A percentile compares a stretch with the other conserved stretches of the same genome.
These are phyloP conservation scores for Aspergillus bertholletiae DNA, from an alignment of 495 filamentous ascomycete genomes.

Conservation along the genomic window DNA sequence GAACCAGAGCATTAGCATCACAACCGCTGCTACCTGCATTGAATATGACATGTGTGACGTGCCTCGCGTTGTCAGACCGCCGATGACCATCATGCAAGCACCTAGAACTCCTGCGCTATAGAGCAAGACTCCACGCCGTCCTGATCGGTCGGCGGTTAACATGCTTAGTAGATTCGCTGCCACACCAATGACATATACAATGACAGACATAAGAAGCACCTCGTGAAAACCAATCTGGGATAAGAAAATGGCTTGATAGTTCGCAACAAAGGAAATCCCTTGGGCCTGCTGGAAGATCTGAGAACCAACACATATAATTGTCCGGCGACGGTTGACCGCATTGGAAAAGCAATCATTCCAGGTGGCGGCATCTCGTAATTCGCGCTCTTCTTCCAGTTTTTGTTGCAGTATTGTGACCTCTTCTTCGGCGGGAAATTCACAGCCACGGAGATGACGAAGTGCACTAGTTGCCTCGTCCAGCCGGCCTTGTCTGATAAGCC, in stretches of 20 bases:
- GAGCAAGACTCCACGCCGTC: neutral
- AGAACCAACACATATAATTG: conserved; percentile 44
- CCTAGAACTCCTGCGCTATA: neutral
- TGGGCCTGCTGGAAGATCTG: conserved; percentile 54
- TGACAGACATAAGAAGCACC: neutral
- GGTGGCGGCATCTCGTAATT: conserved; percentile 30
- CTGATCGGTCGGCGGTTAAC: neutral
- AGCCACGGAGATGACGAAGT: neutral
- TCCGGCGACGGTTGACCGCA: conserved; percentile 49
- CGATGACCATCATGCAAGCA: neutral
- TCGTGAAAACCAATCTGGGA: neutral
- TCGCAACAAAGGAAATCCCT: conserved; percentile 54
- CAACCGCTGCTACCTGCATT: neutral
- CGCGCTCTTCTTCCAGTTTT: conserved; percentile 41
- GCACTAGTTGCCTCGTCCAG: conserved; percentile 38
- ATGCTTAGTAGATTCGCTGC: neutral
- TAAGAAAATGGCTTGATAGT: neutral
- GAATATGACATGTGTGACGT: neutral
- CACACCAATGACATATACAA: neutral
- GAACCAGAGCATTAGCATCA: neutral
- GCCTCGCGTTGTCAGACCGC: neutral
- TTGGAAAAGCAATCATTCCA: conserved; percentile 50
- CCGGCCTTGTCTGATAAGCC: conserved; percentile 49
- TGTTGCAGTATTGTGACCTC: conserved; percentile 40
- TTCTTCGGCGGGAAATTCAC: neutral